Base-by-base conservation (phyloP, 2,329 filamentous ascomycete genomes). In the Alternaria sp. region DNA sequence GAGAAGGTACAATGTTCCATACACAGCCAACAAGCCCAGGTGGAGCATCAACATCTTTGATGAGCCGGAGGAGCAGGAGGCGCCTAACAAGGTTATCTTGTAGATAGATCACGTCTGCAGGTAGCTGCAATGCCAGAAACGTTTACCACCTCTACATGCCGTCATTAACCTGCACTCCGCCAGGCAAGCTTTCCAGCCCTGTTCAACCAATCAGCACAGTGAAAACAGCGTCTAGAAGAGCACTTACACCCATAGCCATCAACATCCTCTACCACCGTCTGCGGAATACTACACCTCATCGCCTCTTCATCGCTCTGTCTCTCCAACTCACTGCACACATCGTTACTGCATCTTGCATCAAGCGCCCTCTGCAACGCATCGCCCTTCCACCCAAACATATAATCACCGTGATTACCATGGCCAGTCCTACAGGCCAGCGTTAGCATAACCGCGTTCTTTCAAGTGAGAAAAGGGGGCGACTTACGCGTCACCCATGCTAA, bases 41-140 rank as follows among this genome's bases (percentile, higher is more conserved):
- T 87, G 85, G 85, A 77, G 84, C 63, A 81, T 87, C 61, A 78
- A 87, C 74, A 79, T 86, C 70, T 87, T 85, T 62, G 74, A 76
- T 58, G 84, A 86, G 57, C 79, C 81, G 34, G 80, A 80, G 65
- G 85, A 87, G 79, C 79, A 81, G 76, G 58, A 68, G 56, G 82
- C 83, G 54, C 72, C 69, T 33, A 78, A 84, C 75, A 78, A 84
- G 75, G 80, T 85, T 39, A 52, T 68, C 24, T 55, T 67, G 8
- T 68, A 63, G 21, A 48, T 48, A 23, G 14, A 2, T 4, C 10
- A 21, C 24, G 5, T 2, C 21, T 34, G n/a, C 14, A 44, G 7
- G 24, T 44, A 46, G 29, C 11, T 13, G 13, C 17, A 46, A 46
- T 34, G 34, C 8, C 4, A 46, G 5, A 11, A 34, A 34, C 13